Base-by-base conservation (phyloP, 2,329 filamentous ascomycete species). In the Exophiala sp. region DNA sequence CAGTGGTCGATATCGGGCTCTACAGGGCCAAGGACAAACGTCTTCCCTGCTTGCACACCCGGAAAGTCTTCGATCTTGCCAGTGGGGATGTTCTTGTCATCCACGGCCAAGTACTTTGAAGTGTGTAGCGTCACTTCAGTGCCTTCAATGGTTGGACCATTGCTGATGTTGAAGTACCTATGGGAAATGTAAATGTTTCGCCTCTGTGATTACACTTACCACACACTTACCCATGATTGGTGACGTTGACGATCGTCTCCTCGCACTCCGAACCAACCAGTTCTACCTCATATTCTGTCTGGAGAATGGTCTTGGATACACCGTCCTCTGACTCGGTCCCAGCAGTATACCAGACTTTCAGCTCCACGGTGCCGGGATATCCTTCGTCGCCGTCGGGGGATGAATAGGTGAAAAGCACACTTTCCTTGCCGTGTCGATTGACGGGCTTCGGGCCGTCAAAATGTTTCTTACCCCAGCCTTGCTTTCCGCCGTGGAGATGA, bases 221-320 rank as follows among this genome's bases (percentile, higher is more conserved):
- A 10, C 47, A 33, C 7, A 69, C 76, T 63, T 72, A 90, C 87
- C 89, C 95, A 76, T 99, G 92, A 75, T 97, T 99, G 46, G 94
- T 97, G 74, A 97, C 81, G 73, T 91, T 95, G 69, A 97, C 82
- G 39, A 85, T 85, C 0, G 92, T 97, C 78, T 96, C 92, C n/a
- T 91, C 85, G 10, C 85, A 86, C 46, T 87, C 79, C 55, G 83
- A 86, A 2, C 81, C 86, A 2, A 90, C 79, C 43, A 97, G 78
- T 70, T 89, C 84, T 16, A 88, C 91, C 76, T 96, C 88, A 69
- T 95, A 97, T 71, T 97, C 94, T 46, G 95, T 88, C 52, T 85
- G 85, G 53, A 97, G 73, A 16, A 94, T 82, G 1, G 82, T 84
- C 59, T 86, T 85, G 57, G 80, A 82, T 14, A 82, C 83, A 4